A percentile compares a stretch with the other conserved stretches of the same genome.
These are phyloP conservation scores for Neocallimastix lanati DNA, from an alignment of 192 early-diverging fungal species.

Conservation along the genomic window DNA sequence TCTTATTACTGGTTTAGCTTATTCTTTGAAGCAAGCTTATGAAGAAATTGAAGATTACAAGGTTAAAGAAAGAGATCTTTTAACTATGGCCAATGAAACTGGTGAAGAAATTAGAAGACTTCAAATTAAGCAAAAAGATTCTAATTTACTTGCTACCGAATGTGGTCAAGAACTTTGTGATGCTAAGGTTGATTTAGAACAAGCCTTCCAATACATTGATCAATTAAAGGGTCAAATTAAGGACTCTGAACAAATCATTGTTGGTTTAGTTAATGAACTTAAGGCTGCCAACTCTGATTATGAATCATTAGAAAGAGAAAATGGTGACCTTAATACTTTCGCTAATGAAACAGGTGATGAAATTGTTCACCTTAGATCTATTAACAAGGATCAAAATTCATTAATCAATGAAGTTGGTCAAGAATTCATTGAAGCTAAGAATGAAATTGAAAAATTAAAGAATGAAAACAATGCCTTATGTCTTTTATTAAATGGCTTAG, in stretches of 20 bases:
- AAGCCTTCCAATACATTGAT: not conserved
- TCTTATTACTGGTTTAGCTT: not conserved
- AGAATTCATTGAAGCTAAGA: not conserved
- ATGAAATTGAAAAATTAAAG: not conserved
- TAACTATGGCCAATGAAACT: not conserved
- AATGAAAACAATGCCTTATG: not conserved
- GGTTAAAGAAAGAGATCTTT: not conserved
- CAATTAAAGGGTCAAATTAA: not conserved
- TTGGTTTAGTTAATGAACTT: not conserved
- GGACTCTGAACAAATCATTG: not conserved
- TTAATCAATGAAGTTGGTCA: not conserved
- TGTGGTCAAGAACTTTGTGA: not conserved
- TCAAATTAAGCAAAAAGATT: not conserved
- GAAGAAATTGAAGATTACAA: not conserved
- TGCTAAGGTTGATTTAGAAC: not conserved
- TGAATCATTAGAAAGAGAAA: not conserved
- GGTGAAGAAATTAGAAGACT: not conserved
- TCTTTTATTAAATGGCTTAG: not conserved
- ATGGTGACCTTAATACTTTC: not conserved
- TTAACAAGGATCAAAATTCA: not conserved
- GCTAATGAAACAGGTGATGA: not conserved
- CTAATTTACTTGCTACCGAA: not conserved
- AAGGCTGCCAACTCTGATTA: not conserved
- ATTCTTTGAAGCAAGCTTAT: not conserved
- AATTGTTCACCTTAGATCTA: not conserved